These are phyloP conservation scores for Gynochthodes officinalis DNA, from an alignment of 257 asterid genomes.

Conservation along the genomic window DNA sequence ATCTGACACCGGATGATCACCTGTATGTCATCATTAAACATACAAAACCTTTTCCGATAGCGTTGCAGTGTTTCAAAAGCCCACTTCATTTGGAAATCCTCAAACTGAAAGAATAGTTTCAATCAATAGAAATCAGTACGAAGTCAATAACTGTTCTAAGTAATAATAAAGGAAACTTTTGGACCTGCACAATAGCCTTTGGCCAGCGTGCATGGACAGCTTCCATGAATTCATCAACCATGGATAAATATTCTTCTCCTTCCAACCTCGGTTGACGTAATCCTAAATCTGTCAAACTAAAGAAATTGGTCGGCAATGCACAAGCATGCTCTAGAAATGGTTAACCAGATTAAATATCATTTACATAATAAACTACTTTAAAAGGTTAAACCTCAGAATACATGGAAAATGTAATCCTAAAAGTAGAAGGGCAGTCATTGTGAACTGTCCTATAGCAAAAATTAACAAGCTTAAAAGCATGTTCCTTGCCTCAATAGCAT, in stretches of 20 bases:
- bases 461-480: neutral
- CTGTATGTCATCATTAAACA: conserved; percentile 99
- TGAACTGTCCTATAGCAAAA: neutral
- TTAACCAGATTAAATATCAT: neutral
- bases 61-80: conserved; percentile 97
- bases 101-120: conserved; percentile 61
- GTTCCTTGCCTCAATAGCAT: neutral
- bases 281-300: conserved; percentile 84
- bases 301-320: conserved; percentile 17
- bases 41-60: conserved; percentile 92
- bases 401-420: neutral
- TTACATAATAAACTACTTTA: neutral
- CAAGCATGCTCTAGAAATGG: neutral
- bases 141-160: conserved; percentile 17
- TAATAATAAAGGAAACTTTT: conserved; percentile 17
- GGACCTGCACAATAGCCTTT: conserved; percentile 98
- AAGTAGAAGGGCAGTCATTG: neutral
- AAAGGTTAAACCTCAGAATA: neutral
- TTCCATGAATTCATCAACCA: conserved; percentile 98
- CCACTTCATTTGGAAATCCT: conserved; percentile 99
- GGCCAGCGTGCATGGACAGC: conserved; percentile 99
- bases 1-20: conserved; percentile 33
- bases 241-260: conserved; percentile 88
- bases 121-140: conserved; percentile 26
- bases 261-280: conserved; percentile 89